Base-by-base conservation (phyloP, 768 basidiomycete species). In the Mrakia frigida region DNA sequence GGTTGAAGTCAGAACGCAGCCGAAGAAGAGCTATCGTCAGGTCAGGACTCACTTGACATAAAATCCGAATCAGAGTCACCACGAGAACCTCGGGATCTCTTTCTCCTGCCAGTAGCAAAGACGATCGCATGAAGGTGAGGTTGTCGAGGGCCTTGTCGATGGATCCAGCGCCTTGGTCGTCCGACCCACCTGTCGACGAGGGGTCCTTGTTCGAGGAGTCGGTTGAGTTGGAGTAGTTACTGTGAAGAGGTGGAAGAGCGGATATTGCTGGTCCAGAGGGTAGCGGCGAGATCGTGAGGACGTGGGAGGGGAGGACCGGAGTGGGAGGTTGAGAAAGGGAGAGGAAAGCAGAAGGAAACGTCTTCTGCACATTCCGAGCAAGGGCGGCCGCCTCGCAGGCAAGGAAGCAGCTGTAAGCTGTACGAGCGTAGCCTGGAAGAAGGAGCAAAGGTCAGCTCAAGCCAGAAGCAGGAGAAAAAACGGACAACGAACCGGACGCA, bases 11-110 rank as follows among this genome's bases (percentile, higher is more conserved):
- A 3, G 14, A 31, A 63, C n/a, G n/a, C 7, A 50, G 70, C 39
- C 7, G 14, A 16, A 31, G 28, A n/a, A 63, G 61, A 9, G 23
- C 56, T 13, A 10, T 50, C 2, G 3, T 16, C 1, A 25, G 53
- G 71, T 37, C 11, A n/a, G 13, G 33, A 9, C 71, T 72, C n/a
- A 72, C 71, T 53, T 72, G 71, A 18, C 52, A 60, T 33, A 72
- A 11, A 10, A 72, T 72, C 35, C 39, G 18, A 10, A 59, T 23
- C 7, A 72, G 46, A 6, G 52, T 72, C 25, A 56, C 50, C 6
- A 68, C 23, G 21, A 68, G 65, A 3, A 68, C 65, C 21, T 21
- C n/a, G 25, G 65, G 65, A 37, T 68, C 65, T 39, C 39, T 18
- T n/a, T 68, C 65, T 6, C 33, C 65, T 7, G 65, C 65, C 6